A percentile compares a stretch with the other conserved stretches of the same genome.
phyloP scores from a whole-genome alignment of 495 filamentous ascomycete species.

The Endocarpon pusillum region DNA sequence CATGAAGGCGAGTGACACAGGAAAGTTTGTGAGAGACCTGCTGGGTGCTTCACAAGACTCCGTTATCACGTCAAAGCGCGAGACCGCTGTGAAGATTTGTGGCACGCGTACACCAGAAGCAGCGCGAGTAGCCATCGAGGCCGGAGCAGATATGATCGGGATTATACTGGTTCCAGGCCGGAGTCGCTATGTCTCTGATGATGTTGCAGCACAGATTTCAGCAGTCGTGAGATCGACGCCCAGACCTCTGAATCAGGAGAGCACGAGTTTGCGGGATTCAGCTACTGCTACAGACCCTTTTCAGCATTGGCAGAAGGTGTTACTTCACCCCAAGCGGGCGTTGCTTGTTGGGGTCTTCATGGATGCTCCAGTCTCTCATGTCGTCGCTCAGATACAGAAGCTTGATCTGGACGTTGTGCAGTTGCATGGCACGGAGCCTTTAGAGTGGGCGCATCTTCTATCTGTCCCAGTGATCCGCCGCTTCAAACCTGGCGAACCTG shows the following conservation, averaged over 20 bases:
- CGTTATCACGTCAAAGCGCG: slow-evolving; percentile 11
- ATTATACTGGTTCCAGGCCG: slow-evolving; percentile 78
- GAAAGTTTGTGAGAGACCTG: slow-evolving; percentile 64
- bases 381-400: slow-evolving; percentile 55
- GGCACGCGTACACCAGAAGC: slow-evolving; percentile 77
- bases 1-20: slow-evolving; percentile 71
- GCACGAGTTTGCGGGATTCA: slow-evolving; percentile 13
- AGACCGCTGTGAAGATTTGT: slow-evolving; percentile 67
- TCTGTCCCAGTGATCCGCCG: slow-evolving; percentile 79
- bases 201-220: slow-evolving; percentile 66
- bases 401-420: slow-evolving; percentile 83
- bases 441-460: slow-evolving; percentile 77
- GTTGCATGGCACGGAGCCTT: slow-evolving; percentile 75
- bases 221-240: slow-evolving; percentile 47
- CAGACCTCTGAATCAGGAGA: slow-evolving; percentile 29
- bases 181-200: slow-evolving; percentile 58
- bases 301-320: slow-evolving; percentile 32
- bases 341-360: slow-evolving; percentile 88
- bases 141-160: slow-evolving; percentile 81
- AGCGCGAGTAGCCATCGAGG: slow-evolving; percentile 62
- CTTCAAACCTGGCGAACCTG: slow-evolving; percentile 56
- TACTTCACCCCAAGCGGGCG: slow-evolving; percentile 42
- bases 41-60: slow-evolving; percentile 38
- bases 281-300: slow-evolving; percentile 41
- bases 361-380: slow-evolving; percentile 68